Evolutionary conservation across 202 grass and related monocot genomes (phyloP).

Genomic region (Dendrocalamus latiflorus): DNA sequence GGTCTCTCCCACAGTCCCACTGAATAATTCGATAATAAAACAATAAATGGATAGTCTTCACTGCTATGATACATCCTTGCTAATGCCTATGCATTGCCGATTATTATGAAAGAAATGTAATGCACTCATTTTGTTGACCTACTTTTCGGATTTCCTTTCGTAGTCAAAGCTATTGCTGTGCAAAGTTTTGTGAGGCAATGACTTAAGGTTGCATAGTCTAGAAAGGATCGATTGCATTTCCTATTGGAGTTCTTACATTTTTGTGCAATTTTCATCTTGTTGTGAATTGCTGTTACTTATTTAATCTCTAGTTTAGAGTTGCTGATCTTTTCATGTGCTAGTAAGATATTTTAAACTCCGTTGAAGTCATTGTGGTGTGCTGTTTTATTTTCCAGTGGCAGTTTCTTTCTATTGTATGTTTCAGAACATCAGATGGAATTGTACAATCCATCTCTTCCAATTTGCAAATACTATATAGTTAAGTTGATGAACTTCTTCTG

Average conservation of each 20-base stretch:
- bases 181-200: background rate
- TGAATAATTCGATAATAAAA: background rate
- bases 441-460: background rate
- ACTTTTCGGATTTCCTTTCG: background rate
- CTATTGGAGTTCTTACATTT: background rate
- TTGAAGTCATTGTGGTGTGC: background rate
- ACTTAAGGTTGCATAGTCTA: background rate
- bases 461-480: background rate
- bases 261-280: background rate
- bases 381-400: background rate
- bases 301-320: background rate
- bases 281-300: background rate
- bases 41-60: background rate
- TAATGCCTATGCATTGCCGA: background rate
- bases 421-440: slow-evolving; percentile 12
- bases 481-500: background rate
- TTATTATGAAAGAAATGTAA: background rate
- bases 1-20: background rate
- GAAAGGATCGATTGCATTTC: background rate
- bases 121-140: background rate
- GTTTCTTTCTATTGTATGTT: background rate
- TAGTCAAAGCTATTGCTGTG: background rate
- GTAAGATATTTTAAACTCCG: background rate
- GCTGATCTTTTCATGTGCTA: background rate
- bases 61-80: background rate